phyloP scores from a whole-genome alignment of 169 alveolate species.

The Cryptosporidium ubiquitum region DNA sequence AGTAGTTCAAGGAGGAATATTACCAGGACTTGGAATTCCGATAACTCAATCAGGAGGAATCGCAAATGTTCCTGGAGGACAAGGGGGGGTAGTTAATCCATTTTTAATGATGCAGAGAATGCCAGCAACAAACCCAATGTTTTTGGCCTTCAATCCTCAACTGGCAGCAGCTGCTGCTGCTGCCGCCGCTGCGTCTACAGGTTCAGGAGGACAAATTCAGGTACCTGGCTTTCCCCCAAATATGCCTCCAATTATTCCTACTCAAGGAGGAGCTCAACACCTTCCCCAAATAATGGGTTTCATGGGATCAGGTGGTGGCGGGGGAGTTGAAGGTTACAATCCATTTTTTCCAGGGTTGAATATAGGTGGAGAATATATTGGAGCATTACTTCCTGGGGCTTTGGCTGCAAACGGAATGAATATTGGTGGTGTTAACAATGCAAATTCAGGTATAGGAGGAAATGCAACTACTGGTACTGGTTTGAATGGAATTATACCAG shows the following conservation, averaged over 20 bases:
- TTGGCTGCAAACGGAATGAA: neutral
- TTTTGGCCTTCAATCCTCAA: conserved; percentile 66
- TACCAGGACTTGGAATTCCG: conserved; percentile 22
- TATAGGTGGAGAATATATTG: conserved; percentile 16
- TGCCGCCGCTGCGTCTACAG: conserved; percentile 12
- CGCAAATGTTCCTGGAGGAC: conserved; percentile 6
- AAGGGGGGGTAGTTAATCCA: conserved; percentile 36
- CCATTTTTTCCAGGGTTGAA: neutral
- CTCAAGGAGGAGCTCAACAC: conserved; percentile 34
- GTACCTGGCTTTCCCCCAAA: neutral
- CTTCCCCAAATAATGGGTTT: conserved; percentile 9
- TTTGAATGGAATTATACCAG: neutral
- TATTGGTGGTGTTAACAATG: neutral
- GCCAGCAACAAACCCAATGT: conserved; percentile 8
- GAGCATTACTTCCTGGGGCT: neutral
- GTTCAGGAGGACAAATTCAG: conserved; percentile 12
- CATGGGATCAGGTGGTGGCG: neutral
- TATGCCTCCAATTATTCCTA: neutral
- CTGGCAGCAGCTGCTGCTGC: conserved; percentile 37
- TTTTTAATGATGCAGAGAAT: conserved; percentile 63
- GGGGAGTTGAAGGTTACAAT: neutral
- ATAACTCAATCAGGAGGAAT: conserved; percentile 4
- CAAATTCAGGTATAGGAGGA: neutral
- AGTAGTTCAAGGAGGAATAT: neutral
- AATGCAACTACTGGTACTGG: neutral